Evolutionary conservation across 83 land plant genomes (phyloP).

Genomic region (Picea abies): DNA sequence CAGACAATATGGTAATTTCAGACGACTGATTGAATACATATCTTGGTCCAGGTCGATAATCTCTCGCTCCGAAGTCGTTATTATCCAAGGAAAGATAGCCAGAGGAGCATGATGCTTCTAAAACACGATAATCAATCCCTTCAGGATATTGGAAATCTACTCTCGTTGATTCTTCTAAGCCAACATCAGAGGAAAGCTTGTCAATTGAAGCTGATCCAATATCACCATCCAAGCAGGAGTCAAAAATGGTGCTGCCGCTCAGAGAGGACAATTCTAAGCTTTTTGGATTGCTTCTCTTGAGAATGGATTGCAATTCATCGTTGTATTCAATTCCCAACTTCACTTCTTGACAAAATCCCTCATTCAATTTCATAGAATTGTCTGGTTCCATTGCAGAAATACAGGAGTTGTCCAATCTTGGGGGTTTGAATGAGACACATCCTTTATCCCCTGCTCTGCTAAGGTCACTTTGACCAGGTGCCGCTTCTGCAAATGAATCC

Average conservation of each 20-base stretch:
- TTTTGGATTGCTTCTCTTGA: not conserved
- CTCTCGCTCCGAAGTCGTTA: not conserved
- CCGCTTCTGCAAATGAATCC: slow-evolving; percentile 7
- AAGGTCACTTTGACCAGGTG: not conserved
- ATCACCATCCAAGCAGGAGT: slow-evolving; percentile 3
- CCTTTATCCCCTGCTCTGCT: not conserved
- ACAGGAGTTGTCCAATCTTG: not conserved
- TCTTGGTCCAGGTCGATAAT: not conserved
- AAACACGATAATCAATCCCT: not conserved
- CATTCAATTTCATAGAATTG: not conserved
- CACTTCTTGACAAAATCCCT: not conserved
- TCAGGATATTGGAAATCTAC: not conserved
- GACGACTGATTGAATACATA: not conserved
- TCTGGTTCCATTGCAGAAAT: not conserved
- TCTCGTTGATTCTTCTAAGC: not conserved
- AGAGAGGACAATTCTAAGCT: not conserved
- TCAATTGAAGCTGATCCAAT: slow-evolving; percentile 6
- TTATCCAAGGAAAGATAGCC: not conserved
- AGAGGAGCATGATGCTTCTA: not conserved
- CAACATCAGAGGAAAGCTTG: slow-evolving; percentile 1
- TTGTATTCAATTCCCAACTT: not conserved
- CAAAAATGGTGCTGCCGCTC: not conserved
- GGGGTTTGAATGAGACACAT: not conserved
- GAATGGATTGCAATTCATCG: not conserved
- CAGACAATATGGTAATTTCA: not conserved